Evolutionary conservation across 2,329 filamentous ascomycete genomes (phyloP).

Genomic region (Ilyonectria robusta): DNA sequence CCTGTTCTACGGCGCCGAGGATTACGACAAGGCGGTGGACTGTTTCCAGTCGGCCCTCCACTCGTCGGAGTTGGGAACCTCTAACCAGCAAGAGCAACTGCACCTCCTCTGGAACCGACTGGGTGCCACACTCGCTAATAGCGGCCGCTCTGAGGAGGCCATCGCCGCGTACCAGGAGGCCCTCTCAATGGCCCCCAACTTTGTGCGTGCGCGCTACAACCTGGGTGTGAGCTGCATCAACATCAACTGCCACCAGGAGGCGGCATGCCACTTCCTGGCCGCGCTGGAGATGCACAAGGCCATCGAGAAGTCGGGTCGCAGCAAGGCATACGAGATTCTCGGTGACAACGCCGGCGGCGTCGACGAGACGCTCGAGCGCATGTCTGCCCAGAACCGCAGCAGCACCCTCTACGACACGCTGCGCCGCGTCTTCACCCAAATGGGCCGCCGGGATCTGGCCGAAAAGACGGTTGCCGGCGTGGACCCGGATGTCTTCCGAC

Average conservation of each 20-base stretch:
- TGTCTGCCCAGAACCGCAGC: constrained; percentile 95
- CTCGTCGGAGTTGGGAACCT: constrained; percentile 84
- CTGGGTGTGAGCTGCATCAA: constrained; percentile 97
- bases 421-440: constrained; percentile 94
- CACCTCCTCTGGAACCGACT: constrained; percentile 98
- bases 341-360: constrained; percentile 63
- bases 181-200: constrained; percentile 91
- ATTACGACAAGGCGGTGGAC: constrained; percentile 98
- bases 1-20: constrained; percentile 96
- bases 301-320: constrained; percentile 87
- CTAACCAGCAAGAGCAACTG: constrained; percentile 87
- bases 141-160: constrained; percentile 92
- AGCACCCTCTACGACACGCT: constrained; percentile 97
- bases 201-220: constrained; percentile 97
- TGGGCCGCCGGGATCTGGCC: constrained; percentile 89
- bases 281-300: constrained; percentile 96
- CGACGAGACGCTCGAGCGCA: constrained; percentile 85
- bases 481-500: constrained; percentile 89
- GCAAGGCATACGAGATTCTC: constrained; percentile 87
- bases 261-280: constrained; percentile 91
- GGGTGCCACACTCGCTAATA: constrained; percentile 95
- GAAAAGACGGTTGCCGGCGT: constrained; percentile 91
- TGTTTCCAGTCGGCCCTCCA: constrained; percentile 95
- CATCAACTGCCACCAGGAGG: constrained; percentile 94
- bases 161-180: constrained; percentile 97